Evolutionary conservation across 768 basidiomycete species (phyloP).

Genomic region (Hortiboletus flavorubellus): DNA sequence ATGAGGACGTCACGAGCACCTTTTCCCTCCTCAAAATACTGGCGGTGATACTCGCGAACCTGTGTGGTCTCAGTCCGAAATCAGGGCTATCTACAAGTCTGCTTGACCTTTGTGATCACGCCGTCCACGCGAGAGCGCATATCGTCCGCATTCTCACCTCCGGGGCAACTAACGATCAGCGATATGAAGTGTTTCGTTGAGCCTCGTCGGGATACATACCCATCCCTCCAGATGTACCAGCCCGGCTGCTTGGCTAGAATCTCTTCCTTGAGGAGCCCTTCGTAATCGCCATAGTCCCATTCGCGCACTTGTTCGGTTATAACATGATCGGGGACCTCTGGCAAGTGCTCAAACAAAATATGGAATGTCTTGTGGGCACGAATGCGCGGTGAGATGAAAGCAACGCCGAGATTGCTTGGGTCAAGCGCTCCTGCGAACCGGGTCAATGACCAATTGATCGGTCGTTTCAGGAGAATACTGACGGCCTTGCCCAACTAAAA

Average conservation of each 20-base stretch:
- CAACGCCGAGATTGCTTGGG: constrained; percentile 69
- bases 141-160: constrained; percentile 78
- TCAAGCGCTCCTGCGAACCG: constrained; percentile 62
- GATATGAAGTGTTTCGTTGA: not conserved
- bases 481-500: constrained; percentile 78
- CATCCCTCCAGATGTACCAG: constrained; percentile 88
- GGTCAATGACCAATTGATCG: not conserved
- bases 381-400: constrained; percentile 82
- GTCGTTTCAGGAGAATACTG: constrained; percentile 30
- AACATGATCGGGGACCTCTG: constrained; percentile 46
- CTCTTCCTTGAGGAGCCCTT: constrained; percentile 77
- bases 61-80: constrained; percentile 26
- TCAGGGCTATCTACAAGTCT: constrained; percentile 1
- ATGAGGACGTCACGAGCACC: constrained; percentile 80
- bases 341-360: constrained; percentile 59
- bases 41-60: constrained; percentile 70
- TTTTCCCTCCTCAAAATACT: constrained; percentile 64
- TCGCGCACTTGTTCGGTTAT: constrained; percentile 69
- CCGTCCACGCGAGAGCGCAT: constrained; percentile 78
- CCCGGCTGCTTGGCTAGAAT: constrained; percentile 56
- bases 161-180: constrained; percentile 62
- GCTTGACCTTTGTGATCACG: constrained; percentile 64
- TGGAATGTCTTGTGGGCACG: constrained; percentile 87
- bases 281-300: constrained; percentile 93
- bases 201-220: constrained; percentile 40